phyloP scores from a whole-genome alignment of 768 basidiomycete genomes.

The Coprinopsis cinerea region DNA sequence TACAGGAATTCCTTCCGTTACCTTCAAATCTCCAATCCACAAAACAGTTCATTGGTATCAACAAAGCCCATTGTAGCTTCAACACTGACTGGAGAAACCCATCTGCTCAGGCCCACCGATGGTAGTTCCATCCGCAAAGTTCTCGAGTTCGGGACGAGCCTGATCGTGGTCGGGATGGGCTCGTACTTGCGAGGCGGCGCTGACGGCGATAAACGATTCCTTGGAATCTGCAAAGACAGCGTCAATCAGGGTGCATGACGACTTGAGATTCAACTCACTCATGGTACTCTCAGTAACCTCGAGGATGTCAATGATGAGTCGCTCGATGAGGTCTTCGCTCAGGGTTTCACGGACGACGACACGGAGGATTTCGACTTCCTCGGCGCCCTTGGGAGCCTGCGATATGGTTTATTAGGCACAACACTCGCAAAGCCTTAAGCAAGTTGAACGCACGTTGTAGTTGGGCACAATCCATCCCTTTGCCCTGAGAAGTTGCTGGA shows the following conservation, averaged over 20 bases:
- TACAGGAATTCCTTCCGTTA: too few species aligned
- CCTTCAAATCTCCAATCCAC: background rate
- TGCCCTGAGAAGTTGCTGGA: slow-evolving; percentile 41
- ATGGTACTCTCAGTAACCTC: slow-evolving; percentile 41
- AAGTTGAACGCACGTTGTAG: slow-evolving; percentile 36
- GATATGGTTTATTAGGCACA: too few species aligned
- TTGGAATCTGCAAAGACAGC: slow-evolving; percentile 13
- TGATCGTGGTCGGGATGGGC: slow-evolving; percentile 35
- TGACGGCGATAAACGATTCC: slow-evolving; percentile 22
- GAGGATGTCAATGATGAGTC: slow-evolving; percentile 46
- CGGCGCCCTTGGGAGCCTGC: slow-evolving; percentile 44
- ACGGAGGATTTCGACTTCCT: slow-evolving; percentile 52
- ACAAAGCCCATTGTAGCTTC: slow-evolving; percentile 7
- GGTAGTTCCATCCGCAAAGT: slow-evolving; percentile 28
- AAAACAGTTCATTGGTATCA: too few species aligned
- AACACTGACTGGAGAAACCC: slow-evolving; percentile 38
- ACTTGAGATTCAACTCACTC: slow-evolving; percentile 25
- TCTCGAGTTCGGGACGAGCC: slow-evolving; percentile 33
- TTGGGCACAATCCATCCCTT: slow-evolving; percentile 63
- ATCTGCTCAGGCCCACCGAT: slow-evolving; percentile 20
- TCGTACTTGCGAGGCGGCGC: slow-evolving; percentile 15
- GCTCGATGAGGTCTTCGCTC: slow-evolving; percentile 45
- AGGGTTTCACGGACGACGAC: slow-evolving; percentile 56
- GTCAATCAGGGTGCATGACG: background rate
- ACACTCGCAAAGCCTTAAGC: too few species aligned